phyloP scores from a whole-genome alignment of 2,329 filamentous ascomycete species.

The Fusarium liriodendri region DNA sequence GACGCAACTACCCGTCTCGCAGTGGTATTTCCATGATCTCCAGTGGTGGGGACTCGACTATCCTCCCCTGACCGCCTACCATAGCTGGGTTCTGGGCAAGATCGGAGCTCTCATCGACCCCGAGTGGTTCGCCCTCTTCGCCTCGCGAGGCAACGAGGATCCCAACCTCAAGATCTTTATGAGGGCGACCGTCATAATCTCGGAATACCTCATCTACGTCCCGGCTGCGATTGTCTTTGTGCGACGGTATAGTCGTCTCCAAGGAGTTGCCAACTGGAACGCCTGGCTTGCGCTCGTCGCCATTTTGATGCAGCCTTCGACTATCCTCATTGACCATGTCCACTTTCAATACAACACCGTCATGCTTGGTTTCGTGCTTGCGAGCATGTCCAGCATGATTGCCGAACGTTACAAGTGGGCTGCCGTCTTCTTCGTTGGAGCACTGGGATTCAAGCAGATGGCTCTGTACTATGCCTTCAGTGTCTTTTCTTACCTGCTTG shows the following conservation, averaged over 20 bases:
- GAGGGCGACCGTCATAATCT: slow-evolving; percentile 90
- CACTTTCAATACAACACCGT: slow-evolving; percentile 99
- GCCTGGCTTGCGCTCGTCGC: slow-evolving; percentile 87
- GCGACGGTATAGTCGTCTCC: slow-evolving; percentile 80
- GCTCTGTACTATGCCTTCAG: slow-evolving; percentile 95
- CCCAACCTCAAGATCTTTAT: slow-evolving; percentile 90
- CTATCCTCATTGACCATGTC: slow-evolving; percentile 92
- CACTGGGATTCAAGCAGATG: slow-evolving; percentile 99
- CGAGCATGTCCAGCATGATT: slow-evolving; percentile 88
- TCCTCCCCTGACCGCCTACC: slow-evolving; percentile 96
- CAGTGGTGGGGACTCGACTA: slow-evolving; percentile 99
- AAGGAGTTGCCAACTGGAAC: slow-evolving; percentile 84
- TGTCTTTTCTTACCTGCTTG: slow-evolving; percentile 91
- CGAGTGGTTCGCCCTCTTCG: slow-evolving; percentile 87
- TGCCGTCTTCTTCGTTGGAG: slow-evolving; percentile 91
- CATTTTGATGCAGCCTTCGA: slow-evolving; percentile 90
- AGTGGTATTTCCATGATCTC: slow-evolving; percentile 98
- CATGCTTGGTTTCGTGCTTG: slow-evolving; percentile 92
- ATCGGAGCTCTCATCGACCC: slow-evolving; percentile 84
- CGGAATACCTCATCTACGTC: slow-evolving; percentile 90
- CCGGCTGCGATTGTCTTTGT: slow-evolving; percentile 89
- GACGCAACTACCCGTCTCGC: slow-evolving; percentile 85
- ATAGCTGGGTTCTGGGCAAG: slow-evolving; percentile 94
- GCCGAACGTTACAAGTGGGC: slow-evolving; percentile 88
- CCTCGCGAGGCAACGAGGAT: slow-evolving; percentile 85